A percentile compares a stretch with the other conserved stretches of the same genome.
These are phyloP conservation scores for Serendipita sp. DNA, from an alignment of 768 basidiomycete genomes.

Conservation along the genomic window DNA sequence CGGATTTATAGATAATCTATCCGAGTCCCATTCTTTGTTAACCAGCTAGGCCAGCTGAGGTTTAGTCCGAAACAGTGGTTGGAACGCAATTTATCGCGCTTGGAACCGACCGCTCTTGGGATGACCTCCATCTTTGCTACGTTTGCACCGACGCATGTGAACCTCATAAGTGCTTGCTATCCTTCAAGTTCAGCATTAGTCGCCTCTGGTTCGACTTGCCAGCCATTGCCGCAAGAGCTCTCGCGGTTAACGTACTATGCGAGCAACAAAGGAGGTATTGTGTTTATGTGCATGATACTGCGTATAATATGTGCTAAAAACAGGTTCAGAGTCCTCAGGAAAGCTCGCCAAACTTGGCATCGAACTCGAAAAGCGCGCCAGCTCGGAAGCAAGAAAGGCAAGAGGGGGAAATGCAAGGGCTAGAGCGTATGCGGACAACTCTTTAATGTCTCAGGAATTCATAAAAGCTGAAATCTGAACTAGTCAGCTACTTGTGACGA, in stretches of 20 bases:
- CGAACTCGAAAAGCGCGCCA: conserved; percentile 64
- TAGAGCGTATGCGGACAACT: conserved; percentile 49
- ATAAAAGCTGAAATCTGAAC: not conserved
- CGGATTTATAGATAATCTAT: too few relatives aligned
- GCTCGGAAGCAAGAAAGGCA: conserved; percentile 48
- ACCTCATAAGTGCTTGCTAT: conserved; percentile 74
- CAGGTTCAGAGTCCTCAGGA: conserved; percentile 27
- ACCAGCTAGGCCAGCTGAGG: too few relatives aligned
- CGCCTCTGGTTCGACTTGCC: conserved; percentile 60
- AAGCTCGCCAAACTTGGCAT: conserved; percentile 63
- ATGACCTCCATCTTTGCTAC: conserved; percentile 22
- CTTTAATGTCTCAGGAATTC: not conserved
- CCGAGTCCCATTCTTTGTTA: too few relatives aligned
- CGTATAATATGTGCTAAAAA: not conserved
- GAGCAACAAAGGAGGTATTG: conserved; percentile 43
- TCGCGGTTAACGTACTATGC: conserved; percentile 79
- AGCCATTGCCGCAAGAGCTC: conserved; percentile 70
- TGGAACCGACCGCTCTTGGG: too few relatives aligned
- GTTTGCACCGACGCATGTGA: conserved; percentile 72
- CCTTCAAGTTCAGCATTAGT: conserved; percentile 61
- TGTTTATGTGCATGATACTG: not conserved
- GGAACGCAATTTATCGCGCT: too few relatives aligned
- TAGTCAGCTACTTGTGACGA: conserved; percentile 67
- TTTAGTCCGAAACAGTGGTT: too few relatives aligned
- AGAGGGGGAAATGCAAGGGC: conserved; percentile 59